A percentile compares a stretch with the other conserved stretches of the same genome.
phyloP scores from a whole-genome alignment of 1,284 basidiomycete species.

The Clitocybe nebularis region DNA sequence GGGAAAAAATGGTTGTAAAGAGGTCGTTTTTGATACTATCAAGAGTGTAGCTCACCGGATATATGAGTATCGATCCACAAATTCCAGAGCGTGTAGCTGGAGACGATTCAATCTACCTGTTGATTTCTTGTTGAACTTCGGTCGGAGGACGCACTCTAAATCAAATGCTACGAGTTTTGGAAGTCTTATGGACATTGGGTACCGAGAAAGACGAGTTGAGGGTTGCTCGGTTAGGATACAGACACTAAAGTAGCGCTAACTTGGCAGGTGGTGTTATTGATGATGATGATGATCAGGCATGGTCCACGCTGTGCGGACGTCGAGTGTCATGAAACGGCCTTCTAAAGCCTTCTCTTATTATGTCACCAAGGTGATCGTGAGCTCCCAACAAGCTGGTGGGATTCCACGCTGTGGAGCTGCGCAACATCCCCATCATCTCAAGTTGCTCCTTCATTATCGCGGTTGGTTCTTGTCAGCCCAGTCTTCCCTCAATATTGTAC shows the following conservation, averaged over 20 bases:
- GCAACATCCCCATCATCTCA: background rate
- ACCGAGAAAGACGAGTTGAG: too few species aligned
- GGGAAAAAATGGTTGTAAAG: slow-evolving; percentile 47
- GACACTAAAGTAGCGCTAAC: too few species aligned
- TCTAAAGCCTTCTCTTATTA: too few species aligned
- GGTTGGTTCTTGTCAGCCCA: too few species aligned
- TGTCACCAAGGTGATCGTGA: background rate
- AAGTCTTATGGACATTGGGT: slow-evolving; percentile 15
- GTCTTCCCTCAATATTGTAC: background rate
- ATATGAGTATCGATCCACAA: slow-evolving; percentile 81
- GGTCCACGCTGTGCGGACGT: too few species aligned
- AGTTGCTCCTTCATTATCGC: background rate
- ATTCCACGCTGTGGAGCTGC: background rate
- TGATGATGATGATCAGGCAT: too few species aligned
- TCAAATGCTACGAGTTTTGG: slow-evolving; percentile 82
- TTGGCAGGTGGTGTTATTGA: too few species aligned
- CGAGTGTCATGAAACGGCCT: too few species aligned
- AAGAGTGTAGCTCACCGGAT: slow-evolving; percentile 62
- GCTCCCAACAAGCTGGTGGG: too few species aligned
- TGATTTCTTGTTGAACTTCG: background rate
- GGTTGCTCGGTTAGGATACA: too few species aligned
- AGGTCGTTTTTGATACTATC: slow-evolving; percentile 86
- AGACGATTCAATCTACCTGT: slow-evolving; percentile 7
- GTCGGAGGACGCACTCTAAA: slow-evolving; percentile 58
- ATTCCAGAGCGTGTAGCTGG: slow-evolving; percentile 80